Evolutionary conservation across 2,329 filamentous ascomycete species (phyloP), one percentile per base, ranked within the genome.

Genomic region (Diaporthe citriasiana): DNA sequence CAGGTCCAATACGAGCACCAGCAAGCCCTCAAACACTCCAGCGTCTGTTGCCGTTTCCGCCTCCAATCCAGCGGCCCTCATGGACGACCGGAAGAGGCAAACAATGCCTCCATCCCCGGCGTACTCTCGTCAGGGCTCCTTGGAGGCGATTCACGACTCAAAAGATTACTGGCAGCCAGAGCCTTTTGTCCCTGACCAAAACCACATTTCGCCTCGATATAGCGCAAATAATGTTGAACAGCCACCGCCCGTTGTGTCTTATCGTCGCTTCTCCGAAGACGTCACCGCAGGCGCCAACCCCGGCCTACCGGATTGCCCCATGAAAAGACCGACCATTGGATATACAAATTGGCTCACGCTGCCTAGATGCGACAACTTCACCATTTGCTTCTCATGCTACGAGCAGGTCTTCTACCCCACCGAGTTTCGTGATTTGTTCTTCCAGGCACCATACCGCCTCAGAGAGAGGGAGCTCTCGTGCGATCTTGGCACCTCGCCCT

Each of bases 371-470:
- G 89, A 91, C 17, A 89, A 90, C 74, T 93, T 98, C 78, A 91
- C 94, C 76, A 93, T 98, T 59, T 98, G 96, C 78, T 94, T 94
- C 0, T 90, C 89, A 17, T 98, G 96, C 83, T 95, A 94, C 81
- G 87, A 89, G 3, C 87, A 88, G 8, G 89, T 95, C 12, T 95
- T 96, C 77, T 88, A 87, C 19, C 86, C 89, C 33, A 93, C 94
- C 0, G 87, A 89, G 27, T 97, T 94, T 80, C 87, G 90, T 2
- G 86, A 89, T 22, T 86, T 91, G 45, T 95, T 98, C 78, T 85
- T 91, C 15, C 87, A 88, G 4, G 89, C 90, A 47, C 87, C 90
- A 40, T 85, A 87, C 38, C 89, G 91, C 22, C 86, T 90, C 6
- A 84, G 87, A 3, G 88, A 89, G 19, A 85, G 87, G 53, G 87